These are phyloP conservation scores for Entophlyctis helioformis DNA, from an alignment of 192 early-diverging fungal species.

Conservation along the genomic window DNA sequence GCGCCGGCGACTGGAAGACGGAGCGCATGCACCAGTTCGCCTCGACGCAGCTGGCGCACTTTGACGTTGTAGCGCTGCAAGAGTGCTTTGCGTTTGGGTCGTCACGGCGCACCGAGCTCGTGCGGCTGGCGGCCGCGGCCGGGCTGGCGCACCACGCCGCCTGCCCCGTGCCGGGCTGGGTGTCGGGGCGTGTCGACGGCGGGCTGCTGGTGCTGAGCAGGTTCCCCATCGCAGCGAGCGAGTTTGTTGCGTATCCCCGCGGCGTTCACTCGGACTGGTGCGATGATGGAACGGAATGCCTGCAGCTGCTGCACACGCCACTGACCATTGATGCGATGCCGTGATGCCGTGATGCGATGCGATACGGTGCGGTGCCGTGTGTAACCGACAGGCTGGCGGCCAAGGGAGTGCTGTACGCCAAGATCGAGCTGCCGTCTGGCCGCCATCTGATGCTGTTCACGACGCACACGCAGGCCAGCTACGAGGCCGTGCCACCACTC, in stretches of 20 bases:
- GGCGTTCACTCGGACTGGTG: too few species aligned
- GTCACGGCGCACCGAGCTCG: slow-evolving; percentile 34
- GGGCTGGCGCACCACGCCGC: slow-evolving; percentile 22
- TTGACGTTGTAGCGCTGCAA: slow-evolving; percentile 66
- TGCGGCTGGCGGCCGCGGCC: slow-evolving; percentile 1
- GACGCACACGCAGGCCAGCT: slow-evolving; percentile 63
- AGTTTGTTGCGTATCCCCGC: too few species aligned
- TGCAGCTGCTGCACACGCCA: too few species aligned
- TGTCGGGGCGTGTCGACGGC: slow-evolving; percentile 66
- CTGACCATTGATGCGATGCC: too few species aligned
- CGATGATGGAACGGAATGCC: too few species aligned
- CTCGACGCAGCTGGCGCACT: slow-evolving; percentile 22
- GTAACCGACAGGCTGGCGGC: too few species aligned
- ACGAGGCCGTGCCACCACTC: too few species aligned
- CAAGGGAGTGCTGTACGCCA: slow-evolving; percentile 61
- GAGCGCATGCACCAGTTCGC: slow-evolving; percentile 10
- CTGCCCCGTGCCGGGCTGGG: too few species aligned
- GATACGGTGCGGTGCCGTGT: too few species aligned
- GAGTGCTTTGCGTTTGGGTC: slow-evolving; percentile 67
- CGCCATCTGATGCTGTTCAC: slow-evolving; percentile 52
- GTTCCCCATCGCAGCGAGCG: slow-evolving; percentile 44
- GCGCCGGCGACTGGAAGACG: slow-evolving; percentile 12
- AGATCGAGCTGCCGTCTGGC: slow-evolving; percentile 29
- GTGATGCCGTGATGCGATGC: too few species aligned
- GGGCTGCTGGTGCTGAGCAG: slow-evolving; percentile 58